These are phyloP conservation scores for Harringtonia lauricola DNA, from an alignment of 2,329 filamentous ascomycete genomes.

Conservation along the genomic window DNA sequence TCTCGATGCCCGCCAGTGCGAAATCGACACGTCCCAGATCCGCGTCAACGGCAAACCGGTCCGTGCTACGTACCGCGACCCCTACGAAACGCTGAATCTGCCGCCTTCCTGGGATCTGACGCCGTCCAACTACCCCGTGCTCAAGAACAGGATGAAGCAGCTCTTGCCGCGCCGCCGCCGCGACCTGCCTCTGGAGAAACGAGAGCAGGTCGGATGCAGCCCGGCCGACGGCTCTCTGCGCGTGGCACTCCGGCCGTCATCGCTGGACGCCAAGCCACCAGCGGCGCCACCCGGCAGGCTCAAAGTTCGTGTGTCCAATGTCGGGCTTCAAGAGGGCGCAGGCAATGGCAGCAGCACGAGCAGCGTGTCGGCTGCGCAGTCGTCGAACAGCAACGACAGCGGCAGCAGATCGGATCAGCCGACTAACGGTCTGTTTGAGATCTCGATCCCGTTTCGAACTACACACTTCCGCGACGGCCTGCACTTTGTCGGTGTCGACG, in stretches of 20 bases:
- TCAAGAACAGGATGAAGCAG: conserved; percentile 53
- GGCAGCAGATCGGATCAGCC: conserved; percentile 1
- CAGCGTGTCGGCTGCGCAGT: neutral
- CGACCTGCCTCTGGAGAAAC: conserved; percentile 43
- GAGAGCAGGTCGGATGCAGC: conserved; percentile 43
- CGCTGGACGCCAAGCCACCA: conserved; percentile 1
- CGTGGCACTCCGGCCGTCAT: conserved; percentile 22
- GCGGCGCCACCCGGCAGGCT: conserved; percentile 6
- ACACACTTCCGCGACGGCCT: conserved; percentile 72
- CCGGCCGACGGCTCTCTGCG: conserved; percentile 42
- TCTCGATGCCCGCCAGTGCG: conserved; percentile 52
- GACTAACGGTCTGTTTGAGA: conserved; percentile 19
- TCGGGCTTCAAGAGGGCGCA: neutral
- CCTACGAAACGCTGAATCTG: conserved; percentile 54
- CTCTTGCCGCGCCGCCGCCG: conserved; percentile 38
- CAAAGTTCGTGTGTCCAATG: conserved; percentile 8
- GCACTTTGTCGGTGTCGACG: conserved; percentile 80
- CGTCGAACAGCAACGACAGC: neutral
- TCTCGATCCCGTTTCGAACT: conserved; percentile 65
- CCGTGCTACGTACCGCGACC: conserved; percentile 45
- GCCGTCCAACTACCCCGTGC: conserved; percentile 65
- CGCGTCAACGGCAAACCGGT: conserved; percentile 36
- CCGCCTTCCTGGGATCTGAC: conserved; percentile 50
- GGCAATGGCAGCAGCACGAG: neutral
- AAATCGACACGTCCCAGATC: conserved; percentile 42